Evolutionary conservation across 148 eudicot genomes (phyloP), one percentile per base, ranked within the genome.

Genomic region (Salicornia ramosissima): DNA sequence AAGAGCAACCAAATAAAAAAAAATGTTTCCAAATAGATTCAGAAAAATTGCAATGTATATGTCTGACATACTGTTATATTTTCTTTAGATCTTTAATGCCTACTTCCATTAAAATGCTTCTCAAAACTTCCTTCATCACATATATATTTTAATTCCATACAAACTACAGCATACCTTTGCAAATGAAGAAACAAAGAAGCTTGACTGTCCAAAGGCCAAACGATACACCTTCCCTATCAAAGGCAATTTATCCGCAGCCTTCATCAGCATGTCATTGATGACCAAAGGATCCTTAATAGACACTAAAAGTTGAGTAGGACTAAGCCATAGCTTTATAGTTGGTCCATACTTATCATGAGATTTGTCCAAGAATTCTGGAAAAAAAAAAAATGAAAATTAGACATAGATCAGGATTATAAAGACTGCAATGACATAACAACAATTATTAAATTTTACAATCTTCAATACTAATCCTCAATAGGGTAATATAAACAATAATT

Each of bases 191-290:
- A 78, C 63, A 70, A 85, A 85, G 58, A 85, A 78, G 74, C 82
- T 85, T 57, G 86, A 80, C 59, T 65, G 77, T 54, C 88, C 88
- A 73, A 82, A 85, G 69, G 86, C 82, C 60, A 77, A 47, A 56
- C 72, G 79, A 47, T 80, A 78, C 11, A 81, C 84, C 77, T 75
- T 80, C 65, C 88, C 86, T 36, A 82, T 73, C 83, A 82, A 73
- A 13, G 88, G 88, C 69, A 80, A 67, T 65, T 82, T 85, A 77
- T 85, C 88, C 39, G 68, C 77, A 24, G 88, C 88, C 78, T 82
- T 82, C 43, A 71, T 19, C 56, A 85, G 86, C 74, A 85, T 64
- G 53, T 85, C 86, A 73, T 70, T 65, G 15, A 82, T 78, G 19
- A 82, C 71, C 42, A 75, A 79, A 30, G 78, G 76, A 28, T 82